Evolutionary conservation across 495 filamentous ascomycete genomes (phyloP).

Genomic region (Cladorrhinum samala): DNA sequence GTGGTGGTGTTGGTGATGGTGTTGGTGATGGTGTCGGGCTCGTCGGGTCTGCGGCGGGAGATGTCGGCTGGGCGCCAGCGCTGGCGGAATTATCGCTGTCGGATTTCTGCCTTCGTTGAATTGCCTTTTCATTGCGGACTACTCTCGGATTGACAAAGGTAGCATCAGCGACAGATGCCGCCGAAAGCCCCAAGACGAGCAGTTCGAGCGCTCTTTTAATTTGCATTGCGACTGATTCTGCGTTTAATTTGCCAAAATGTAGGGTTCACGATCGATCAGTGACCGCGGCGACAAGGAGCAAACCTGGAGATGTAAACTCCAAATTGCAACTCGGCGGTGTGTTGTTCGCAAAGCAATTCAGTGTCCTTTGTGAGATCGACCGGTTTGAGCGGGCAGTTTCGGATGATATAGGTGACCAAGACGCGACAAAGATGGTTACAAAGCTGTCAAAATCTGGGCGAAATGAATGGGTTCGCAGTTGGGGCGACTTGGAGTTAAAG

Average conservation of each 20-base stretch:
- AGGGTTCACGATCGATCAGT: neutral
- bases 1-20: constrained; percentile 5
- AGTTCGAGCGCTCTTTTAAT: constrained; percentile 29
- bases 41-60: constrained; percentile 6
- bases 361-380: neutral
- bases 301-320: neutral
- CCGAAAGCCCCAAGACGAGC: constrained; percentile 36
- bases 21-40: constrained; percentile 7
- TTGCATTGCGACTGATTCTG: constrained; percentile 29
- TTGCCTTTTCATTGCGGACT: constrained; percentile 7
- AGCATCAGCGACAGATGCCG: constrained; percentile 35
- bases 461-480: too few relatives aligned
- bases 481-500: too few relatives aligned
- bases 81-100: neutral
- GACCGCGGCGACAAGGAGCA: neutral
- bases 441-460: neutral
- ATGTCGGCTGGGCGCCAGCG: neutral
- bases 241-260: neutral
- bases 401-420: constrained; percentile 3
- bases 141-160: constrained; percentile 26
- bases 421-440: neutral
- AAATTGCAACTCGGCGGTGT: neutral
- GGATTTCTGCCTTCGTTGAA: constrained; percentile 22
- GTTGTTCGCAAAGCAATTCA: neutral
- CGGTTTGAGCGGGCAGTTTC: constrained; percentile 3